phyloP scores from a whole-genome alignment of 208 protist species.

The Hexamita inflata region DNA sequence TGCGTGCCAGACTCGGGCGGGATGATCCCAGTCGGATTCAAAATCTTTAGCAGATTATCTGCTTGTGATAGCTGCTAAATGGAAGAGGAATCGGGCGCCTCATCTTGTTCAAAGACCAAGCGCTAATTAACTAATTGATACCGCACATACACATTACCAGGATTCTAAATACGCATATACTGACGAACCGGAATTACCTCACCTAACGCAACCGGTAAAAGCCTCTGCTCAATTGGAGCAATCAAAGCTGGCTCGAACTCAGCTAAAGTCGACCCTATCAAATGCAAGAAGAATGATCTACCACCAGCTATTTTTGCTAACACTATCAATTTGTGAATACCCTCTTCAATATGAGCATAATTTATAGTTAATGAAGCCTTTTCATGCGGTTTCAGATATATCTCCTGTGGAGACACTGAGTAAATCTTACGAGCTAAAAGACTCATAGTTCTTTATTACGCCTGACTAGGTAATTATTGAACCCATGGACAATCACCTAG shows the following conservation, averaged over 20 bases:
- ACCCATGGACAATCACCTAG: constrained; percentile 1
- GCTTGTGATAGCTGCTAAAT: no score
- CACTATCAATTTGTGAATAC: constrained; percentile 12
- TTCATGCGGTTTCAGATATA: not conserved
- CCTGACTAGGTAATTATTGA: not conserved
- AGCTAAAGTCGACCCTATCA: constrained; percentile 12
- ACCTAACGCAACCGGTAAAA: constrained; percentile 13
- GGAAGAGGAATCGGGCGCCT: not conserved
- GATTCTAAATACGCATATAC: not conserved
- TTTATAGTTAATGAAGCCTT: not conserved
- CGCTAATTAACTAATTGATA: not conserved
- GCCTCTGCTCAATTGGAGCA: constrained; percentile 5
- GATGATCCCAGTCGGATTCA: constrained; percentile 1
- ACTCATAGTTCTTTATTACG: not conserved
- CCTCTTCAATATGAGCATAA: constrained; percentile 22
- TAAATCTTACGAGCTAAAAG: not conserved
- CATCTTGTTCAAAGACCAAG: not conserved
- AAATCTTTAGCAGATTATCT: not conserved
- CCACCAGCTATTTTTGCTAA: not conserved
- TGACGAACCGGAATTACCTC: not conserved
- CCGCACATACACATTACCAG: constrained; percentile 3
- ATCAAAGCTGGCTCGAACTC: constrained; percentile 11
- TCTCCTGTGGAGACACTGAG: not conserved
- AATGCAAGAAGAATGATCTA: constrained; percentile 16
- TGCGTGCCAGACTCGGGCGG: not conserved